phyloP scores from a whole-genome alignment of 2,329 filamentous ascomycete genomes.

The Torrubiella hemipterigena region DNA sequence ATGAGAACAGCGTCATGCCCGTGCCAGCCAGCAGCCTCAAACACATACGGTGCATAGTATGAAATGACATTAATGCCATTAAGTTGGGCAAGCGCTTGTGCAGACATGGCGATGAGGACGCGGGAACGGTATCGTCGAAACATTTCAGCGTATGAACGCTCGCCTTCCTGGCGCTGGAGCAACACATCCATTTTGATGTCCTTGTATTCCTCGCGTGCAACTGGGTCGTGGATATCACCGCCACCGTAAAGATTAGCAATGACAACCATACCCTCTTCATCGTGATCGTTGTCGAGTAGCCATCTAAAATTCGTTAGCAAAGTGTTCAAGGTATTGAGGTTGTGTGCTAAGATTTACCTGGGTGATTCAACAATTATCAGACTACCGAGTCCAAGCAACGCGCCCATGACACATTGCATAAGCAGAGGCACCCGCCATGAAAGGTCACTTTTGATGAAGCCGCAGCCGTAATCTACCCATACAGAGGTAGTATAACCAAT shows the following conservation, averaged over 20 bases:
- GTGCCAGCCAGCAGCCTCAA: conserved; percentile 92
- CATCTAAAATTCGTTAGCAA: conserved; percentile 47
- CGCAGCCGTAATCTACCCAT: conserved; percentile 98
- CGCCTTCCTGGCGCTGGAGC: conserved; percentile 85
- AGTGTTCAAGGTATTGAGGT: conserved; percentile 3
- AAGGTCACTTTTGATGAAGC: conserved; percentile 71
- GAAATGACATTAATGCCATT: conserved; percentile 99
- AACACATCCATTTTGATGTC: conserved; percentile 99
- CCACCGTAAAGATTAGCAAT: conserved; percentile 96
- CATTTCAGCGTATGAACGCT: conserved; percentile 86
- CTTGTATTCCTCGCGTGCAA: conserved; percentile 89
- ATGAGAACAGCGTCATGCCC: conserved; percentile 87
- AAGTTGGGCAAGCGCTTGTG: conserved; percentile 86
- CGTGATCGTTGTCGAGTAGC: conserved; percentile 94
- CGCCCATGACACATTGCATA: conserved; percentile 93
- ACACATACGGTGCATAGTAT: conserved; percentile 94
- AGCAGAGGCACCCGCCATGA: conserved; percentile 85
- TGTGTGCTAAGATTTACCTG: conserved; percentile 41
- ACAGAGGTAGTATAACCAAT: conserved; percentile 91
- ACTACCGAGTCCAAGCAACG: conserved; percentile 72
- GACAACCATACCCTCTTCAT: conserved; percentile 95
- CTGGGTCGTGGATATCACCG: conserved; percentile 86
- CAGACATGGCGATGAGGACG: conserved; percentile 97
- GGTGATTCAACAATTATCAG: conserved; percentile 94
- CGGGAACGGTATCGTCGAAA: conserved; percentile 84